Conservation (phyloP, 2,329 filamentous ascomycete genomes). For the Trichoderma koningii region DNA sequence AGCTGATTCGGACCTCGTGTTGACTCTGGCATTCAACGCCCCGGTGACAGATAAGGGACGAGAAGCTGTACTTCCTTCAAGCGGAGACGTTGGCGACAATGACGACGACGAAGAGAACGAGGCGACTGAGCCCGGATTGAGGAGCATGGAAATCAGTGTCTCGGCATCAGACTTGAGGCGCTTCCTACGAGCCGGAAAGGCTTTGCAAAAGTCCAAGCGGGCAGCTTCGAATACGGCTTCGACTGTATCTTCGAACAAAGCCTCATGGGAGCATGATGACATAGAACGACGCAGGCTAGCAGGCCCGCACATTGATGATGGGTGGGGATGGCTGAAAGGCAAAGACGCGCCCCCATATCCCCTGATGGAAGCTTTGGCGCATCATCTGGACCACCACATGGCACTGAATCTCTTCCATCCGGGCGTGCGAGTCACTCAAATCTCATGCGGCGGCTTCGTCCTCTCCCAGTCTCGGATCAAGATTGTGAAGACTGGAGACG, state of each 20-base stretch:
- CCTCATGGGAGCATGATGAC: conserved; percentile 38
- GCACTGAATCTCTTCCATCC: conserved; percentile 59
- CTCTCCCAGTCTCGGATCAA: conserved; percentile 57
- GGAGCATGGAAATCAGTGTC: conserved; percentile 55
- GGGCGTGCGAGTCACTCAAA: conserved; percentile 53
- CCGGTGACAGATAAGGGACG: conserved; percentile 34
- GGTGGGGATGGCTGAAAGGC: conserved; percentile 52
- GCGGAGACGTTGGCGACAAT: conserved; percentile 12
- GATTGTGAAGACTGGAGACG: conserved; percentile 41
- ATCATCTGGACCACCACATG: conserved; percentile 55
- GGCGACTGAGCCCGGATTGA: conserved; percentile 37
- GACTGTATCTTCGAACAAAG: conserved; percentile 20
- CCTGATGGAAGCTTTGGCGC: conserved; percentile 53
- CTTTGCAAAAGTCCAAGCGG: conserved; percentile 12
- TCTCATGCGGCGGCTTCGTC: conserved; percentile 59
- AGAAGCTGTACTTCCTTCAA: neutral
- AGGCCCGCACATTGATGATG: conserved; percentile 52
- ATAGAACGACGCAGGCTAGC: conserved; percentile 50
- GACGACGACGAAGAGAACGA: conserved; percentile 31
- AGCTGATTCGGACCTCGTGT: conserved; percentile 48
- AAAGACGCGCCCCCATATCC: conserved; percentile 36
- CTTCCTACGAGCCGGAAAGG: conserved; percentile 48
- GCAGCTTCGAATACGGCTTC: conserved; percentile 24
- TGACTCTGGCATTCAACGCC: conserved; percentile 55
- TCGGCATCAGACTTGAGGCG: conserved; percentile 49